Evolutionary conservation across 345 rosid genomes (phyloP).

Genomic region (Lepidium didymum): DNA sequence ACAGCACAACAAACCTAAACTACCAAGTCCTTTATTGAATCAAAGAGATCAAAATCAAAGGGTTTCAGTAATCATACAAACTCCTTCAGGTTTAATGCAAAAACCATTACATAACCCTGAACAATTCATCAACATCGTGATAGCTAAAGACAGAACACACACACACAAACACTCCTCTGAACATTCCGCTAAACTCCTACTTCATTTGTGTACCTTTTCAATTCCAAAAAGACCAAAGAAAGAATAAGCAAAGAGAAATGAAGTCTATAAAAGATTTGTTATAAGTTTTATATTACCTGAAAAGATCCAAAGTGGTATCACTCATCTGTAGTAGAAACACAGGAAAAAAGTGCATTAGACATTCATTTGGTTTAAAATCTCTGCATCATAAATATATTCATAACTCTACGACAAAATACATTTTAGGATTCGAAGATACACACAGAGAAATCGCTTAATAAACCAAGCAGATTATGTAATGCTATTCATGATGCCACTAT

Average conservation of each 20-base stretch:
- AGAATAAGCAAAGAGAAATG: not conserved
- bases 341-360: not conserved
- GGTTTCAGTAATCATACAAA: slow-evolving; percentile 1
- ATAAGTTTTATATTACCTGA: slow-evolving; percentile 10
- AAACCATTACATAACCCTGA: slow-evolving; percentile 14
- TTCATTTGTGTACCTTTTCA: slow-evolving; percentile 14
- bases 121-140: not conserved
- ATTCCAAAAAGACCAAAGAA: not conserved
- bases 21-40: slow-evolving; percentile 6
- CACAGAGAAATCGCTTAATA: not conserved
- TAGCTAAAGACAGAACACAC: slow-evolving; percentile 7
- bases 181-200: slow-evolving; percentile 6
- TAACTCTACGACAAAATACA: not conserved
- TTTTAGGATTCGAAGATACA: not conserved
- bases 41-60: not conserved
- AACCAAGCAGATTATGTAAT: not conserved
- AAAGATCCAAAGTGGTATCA: slow-evolving; percentile 5
- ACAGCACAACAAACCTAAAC: not conserved
- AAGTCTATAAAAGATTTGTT: not conserved
- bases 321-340: slow-evolving; percentile 18
- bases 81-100: slow-evolving; percentile 4
- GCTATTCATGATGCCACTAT: not conserved
- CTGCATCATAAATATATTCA: not conserved
- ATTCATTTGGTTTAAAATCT: not conserved
- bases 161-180: slow-evolving; percentile 4